Evolutionary conservation across 1,139 yeast species (phyloP).

Genomic region (Magnusiomyces suaveolens): DNA sequence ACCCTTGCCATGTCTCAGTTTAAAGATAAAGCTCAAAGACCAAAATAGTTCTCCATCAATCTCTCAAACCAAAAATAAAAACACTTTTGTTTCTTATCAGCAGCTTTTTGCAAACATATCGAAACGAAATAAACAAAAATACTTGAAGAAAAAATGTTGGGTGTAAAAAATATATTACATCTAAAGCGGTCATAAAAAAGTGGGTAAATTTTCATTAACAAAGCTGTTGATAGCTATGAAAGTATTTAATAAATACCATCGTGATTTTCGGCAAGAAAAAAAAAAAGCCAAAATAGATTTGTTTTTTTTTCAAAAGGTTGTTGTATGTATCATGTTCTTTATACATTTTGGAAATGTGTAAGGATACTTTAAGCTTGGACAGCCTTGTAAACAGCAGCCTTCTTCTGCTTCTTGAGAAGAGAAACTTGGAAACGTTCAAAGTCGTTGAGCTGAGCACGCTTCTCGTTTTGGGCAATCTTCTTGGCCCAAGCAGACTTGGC

Average conservation of each 20-base stretch:
- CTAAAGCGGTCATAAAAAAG: not conserved
- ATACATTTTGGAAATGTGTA: not conserved
- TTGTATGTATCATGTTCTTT: slow-evolving; percentile 4
- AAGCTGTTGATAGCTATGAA: not conserved
- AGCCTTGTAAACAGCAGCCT: slow-evolving; percentile 87
- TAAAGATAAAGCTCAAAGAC: too few relatives aligned
- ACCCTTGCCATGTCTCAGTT: too few relatives aligned
- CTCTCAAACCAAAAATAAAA: too few relatives aligned
- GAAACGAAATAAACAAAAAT: not conserved
- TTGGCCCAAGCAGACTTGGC: slow-evolving; percentile 92
- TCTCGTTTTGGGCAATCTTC: slow-evolving; percentile 90
- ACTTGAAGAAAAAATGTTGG: not conserved
- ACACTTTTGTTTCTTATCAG: too few relatives aligned
- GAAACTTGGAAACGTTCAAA: slow-evolving; percentile 99
- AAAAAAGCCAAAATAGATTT: not conserved
- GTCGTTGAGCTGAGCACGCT: slow-evolving; percentile 87
- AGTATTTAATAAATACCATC: not conserved
- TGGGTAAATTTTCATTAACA: not conserved
- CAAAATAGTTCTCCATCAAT: too few relatives aligned
- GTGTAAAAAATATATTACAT: not conserved
- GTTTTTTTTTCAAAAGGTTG: not conserved
- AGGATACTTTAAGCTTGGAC: slow-evolving; percentile 71
- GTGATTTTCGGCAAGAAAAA: not conserved
- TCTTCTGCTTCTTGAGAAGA: slow-evolving; percentile 94
- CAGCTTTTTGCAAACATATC: too few relatives aligned